Conservation (phyloP, 202 grass and related monocot species). For the Musa balbisiana region DNA sequence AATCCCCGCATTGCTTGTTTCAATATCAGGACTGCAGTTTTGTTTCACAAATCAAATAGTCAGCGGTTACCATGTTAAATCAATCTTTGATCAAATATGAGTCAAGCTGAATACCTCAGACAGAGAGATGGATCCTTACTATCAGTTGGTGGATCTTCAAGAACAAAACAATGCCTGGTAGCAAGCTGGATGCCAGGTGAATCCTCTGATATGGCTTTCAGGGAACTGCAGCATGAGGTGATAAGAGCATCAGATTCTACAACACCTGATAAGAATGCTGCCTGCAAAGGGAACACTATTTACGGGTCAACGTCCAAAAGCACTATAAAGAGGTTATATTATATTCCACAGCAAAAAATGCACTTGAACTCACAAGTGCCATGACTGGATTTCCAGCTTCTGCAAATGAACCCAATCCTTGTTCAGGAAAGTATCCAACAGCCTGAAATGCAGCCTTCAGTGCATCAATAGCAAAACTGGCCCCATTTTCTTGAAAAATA, state of each 20-base stretch:
- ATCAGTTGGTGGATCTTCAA: constrained; percentile 82
- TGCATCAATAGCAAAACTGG: constrained; percentile 61
- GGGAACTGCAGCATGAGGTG: constrained; percentile 64
- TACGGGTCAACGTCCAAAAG: constrained; percentile 1
- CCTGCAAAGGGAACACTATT: constrained; percentile 48
- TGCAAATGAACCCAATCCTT: constrained; percentile 60
- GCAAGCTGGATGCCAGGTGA: constrained; percentile 79
- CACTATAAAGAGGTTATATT: not conserved
- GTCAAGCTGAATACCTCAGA: constrained; percentile 9
- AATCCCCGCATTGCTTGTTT: constrained; percentile 29
- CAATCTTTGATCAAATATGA: constrained; percentile 3
- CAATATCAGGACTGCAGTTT: constrained; percentile 36
- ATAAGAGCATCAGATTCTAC: constrained; percentile 54
- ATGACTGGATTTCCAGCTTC: constrained; percentile 95
- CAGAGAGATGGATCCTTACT: constrained; percentile 15
- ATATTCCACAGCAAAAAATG: not conserved
- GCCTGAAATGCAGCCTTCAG: constrained; percentile 82
- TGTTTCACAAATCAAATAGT: constrained; percentile 25
- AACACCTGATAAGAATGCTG: constrained; percentile 68
- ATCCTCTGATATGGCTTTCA: constrained; percentile 82
- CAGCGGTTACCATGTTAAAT: constrained; percentile 9
- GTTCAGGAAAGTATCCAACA: constrained; percentile 58
- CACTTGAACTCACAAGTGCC: constrained; percentile 54
- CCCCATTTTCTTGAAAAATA: constrained; percentile 35
- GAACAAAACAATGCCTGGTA: constrained; percentile 83